Base-by-base conservation (phyloP, 192 early-diverging fungal genomes). In the Diversispora eburnea region DNA sequence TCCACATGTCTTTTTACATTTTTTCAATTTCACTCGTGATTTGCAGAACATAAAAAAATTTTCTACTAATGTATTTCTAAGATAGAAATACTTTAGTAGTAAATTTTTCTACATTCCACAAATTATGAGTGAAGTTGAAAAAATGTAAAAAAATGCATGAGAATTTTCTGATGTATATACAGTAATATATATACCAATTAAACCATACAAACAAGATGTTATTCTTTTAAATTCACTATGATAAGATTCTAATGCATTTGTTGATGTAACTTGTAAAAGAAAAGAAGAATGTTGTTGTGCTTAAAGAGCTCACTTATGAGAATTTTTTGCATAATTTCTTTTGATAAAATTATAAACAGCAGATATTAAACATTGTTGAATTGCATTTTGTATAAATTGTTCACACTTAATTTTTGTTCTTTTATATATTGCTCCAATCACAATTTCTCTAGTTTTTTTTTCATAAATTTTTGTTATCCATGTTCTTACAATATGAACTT, bases 401-500 rank as follows among this genome's bases (percentile, higher is more conserved):
- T 58, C 19, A 58, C 20, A 58, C 8, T 20, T 33, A 20, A 58
- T 58, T 58, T 58, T 58, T 33, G 22, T 58, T 58, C 8, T 58
- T 58, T 58, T 58, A 1, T 58, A 20, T 20, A 58, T 58, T 58
- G 56, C 19, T 8, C 9, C 20, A 41, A 59, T 39, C 22, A 59
- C 33, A 59, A 59, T 25, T 5, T 59, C 57, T 25, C 25, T 5
- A 25, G 57, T n/a, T 59, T 59, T 22, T 59, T 59, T 59, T 25
- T 59, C 22, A 8, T 59, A 59, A 8, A 59, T 59, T 10, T 59
- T 59, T 25, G 5, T 10, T 9, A 59, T 65, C 76, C 71, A 77
- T 13, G 55, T 51, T 63, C 70, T 42, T 48, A 77, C 75, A 6
- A 56, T 75, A 41, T 77, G 63, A 8, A 65, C 13, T 15, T 46